phyloP scores from a whole-genome alignment of 805 yeast species.

The Metschnikowia noctiluminum region DNA sequence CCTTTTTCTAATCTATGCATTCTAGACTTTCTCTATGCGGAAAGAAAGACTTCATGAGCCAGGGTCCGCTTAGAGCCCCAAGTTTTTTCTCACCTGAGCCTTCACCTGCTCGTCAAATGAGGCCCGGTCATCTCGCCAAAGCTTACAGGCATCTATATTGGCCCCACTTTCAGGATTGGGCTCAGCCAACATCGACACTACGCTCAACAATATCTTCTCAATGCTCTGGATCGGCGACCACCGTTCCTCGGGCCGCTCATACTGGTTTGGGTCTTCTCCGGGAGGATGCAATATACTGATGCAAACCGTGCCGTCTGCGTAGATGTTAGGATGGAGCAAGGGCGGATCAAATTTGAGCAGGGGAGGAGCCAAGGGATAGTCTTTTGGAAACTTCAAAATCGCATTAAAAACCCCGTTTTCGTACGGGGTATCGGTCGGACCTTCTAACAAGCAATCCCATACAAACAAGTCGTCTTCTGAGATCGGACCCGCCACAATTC shows the following conservation, averaged over 20 bases:
- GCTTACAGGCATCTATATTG: conserved; percentile 71
- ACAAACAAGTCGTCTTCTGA: conserved; percentile 67
- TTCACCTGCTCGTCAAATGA: conserved; percentile 66
- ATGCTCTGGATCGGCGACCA: conserved; percentile 98
- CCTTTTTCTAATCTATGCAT: too few species aligned
- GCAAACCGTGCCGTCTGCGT: conserved; percentile 93
- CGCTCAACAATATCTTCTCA: conserved; percentile 92
- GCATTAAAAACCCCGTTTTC: conserved; percentile 90
- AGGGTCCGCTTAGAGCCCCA: conserved; percentile 50
- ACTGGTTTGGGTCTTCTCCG: conserved; percentile 95
- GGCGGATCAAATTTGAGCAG: conserved; percentile 72
- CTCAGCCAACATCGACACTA: conserved; percentile 94
- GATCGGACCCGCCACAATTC: conserved; percentile 90
- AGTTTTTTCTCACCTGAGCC: conserved; percentile 61
- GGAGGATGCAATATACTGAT: conserved; percentile 94
- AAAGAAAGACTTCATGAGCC: background rate
- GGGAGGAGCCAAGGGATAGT: conserved; percentile 84
- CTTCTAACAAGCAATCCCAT: conserved; percentile 84
- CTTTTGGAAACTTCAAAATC: conserved; percentile 63
- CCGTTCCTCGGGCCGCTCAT: conserved; percentile 92
- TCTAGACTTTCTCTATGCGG: background rate
- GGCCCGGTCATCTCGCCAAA: conserved; percentile 83
- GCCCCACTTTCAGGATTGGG: conserved; percentile 98
- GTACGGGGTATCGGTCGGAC: conserved; percentile 80
- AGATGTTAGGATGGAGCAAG: conserved; percentile 88